phyloP scores from a whole-genome alignment of 768 basidiomycete species.

The Lentinus tigrinus region DNA sequence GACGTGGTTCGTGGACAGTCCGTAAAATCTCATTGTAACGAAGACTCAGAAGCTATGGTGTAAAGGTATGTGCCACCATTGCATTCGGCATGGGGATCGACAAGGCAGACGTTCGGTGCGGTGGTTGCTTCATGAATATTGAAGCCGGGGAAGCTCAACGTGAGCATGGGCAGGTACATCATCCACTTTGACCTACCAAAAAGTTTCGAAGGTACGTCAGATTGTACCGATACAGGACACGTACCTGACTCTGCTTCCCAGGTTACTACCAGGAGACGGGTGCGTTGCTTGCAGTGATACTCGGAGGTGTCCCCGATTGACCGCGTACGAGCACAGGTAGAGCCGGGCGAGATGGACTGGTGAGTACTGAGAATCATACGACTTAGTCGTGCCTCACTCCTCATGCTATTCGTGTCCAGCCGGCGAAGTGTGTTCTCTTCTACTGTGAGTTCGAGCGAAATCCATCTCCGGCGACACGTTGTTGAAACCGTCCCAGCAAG shows the following conservation, averaged over 20 bases:
- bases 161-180: conserved; percentile 48
- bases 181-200: conserved; percentile 83
- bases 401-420: conserved; percentile 37
- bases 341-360: conserved; percentile 75
- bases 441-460: conserved; percentile 54
- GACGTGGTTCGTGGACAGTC: conserved; percentile 58
- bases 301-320: not conserved
- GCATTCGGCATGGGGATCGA: conserved; percentile 90
- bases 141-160: not conserved
- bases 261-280: conserved; percentile 90
- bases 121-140: not conserved
- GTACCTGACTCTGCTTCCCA: conserved; percentile 23
- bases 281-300: conserved; percentile 21
- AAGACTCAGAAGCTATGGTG: not conserved
- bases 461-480: not conserved
- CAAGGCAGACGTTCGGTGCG: conserved; percentile 71
- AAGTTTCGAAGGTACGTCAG: conserved; percentile 68
- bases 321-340: conserved; percentile 47
- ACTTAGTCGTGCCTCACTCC: not conserved
- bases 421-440: conserved; percentile 78
- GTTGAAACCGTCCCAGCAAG: conserved; percentile 46
- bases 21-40: not conserved
- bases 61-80: conserved; percentile 73
- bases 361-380: conserved; percentile 30
- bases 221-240: not conserved